Conservation (phyloP, 164 flowering plant species). For the Piper longum region DNA sequence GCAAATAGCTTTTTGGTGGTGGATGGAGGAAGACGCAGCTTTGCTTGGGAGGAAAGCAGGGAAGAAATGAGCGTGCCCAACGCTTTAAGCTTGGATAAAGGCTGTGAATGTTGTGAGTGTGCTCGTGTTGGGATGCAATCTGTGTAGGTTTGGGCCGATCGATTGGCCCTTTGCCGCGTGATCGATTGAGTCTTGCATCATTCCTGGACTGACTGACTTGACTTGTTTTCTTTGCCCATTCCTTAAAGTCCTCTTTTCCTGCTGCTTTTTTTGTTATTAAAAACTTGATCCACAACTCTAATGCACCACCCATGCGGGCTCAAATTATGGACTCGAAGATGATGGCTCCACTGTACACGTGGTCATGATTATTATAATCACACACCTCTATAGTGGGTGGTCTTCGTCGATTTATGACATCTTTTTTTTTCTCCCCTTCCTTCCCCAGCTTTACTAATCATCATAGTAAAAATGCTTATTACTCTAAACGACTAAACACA, state of each 20-base stretch:
- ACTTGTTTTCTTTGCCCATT: not conserved
- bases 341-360: not conserved
- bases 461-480: too few species aligned
- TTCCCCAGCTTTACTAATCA: too few species aligned
- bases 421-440: too few species aligned
- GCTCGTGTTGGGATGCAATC: not conserved
- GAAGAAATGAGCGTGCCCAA: not conserved
- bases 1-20: not conserved
- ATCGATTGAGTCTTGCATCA: not conserved
- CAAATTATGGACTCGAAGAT: not conserved
- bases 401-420: too few species aligned
- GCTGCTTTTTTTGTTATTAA: not conserved
- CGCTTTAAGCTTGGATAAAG: not conserved
- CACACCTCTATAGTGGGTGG: too few species aligned
- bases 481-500: too few species aligned
- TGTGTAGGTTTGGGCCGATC: not conserved
- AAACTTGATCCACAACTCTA: too few species aligned
- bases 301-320: not conserved
- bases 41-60: not conserved
- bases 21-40: not conserved
- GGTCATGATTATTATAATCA: not conserved
- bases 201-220: not conserved
- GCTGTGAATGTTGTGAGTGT: not conserved
- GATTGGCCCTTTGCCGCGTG: not conserved
- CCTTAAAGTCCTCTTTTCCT: not conserved